Base-by-base conservation (phyloP, 148 eudicot genomes). In the Cornus kousa region DNA sequence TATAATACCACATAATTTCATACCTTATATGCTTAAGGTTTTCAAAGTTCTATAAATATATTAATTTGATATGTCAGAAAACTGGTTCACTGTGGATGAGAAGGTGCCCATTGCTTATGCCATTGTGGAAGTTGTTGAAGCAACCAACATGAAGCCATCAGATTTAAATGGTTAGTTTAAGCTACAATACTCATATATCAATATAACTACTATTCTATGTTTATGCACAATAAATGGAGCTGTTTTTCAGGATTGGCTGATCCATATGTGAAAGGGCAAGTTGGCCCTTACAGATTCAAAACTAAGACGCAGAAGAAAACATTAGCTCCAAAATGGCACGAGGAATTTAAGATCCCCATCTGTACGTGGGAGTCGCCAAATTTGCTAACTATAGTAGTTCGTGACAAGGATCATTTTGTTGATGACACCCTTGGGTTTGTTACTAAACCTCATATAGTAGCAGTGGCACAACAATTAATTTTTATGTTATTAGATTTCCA, bases 231-330 rank as follows among this genome's bases (percentile, higher is more conserved):
- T 86, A 82, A 83, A 37, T 64, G 77, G 37, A 75, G 71, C 6
- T 77, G 24, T 33, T 79, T 80, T 89, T 82, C 97, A 95, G 99
- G 99, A 74, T 85, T 90, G 84, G 89, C 98, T 48, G 97, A 96
- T 86, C 98, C 99, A 40, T 96, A 96, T 82, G 91, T 94, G 69
- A 94, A 94, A 86, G 97, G 95, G 37, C 84, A 90, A 64, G 89
- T 94, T 75, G 98, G 94, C 57, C 90, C 85, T 43, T 94, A 84
- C 84, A 84, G 87, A 85, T 96, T 96, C 74, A 88, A 81, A 83
- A 92, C 95, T 68, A 92, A 87, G 77, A 91, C 87, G 65, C 95
- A 91, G 71, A 91, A 74, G 88, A 96, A 91, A 81, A 96, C 95
- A 66, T 74, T 96, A 71, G 75, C 89, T 78, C 99, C 99, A 71